Conservation (phyloP, 2,329 filamentous ascomycete genomes). For the Penicillium sp. region DNA sequence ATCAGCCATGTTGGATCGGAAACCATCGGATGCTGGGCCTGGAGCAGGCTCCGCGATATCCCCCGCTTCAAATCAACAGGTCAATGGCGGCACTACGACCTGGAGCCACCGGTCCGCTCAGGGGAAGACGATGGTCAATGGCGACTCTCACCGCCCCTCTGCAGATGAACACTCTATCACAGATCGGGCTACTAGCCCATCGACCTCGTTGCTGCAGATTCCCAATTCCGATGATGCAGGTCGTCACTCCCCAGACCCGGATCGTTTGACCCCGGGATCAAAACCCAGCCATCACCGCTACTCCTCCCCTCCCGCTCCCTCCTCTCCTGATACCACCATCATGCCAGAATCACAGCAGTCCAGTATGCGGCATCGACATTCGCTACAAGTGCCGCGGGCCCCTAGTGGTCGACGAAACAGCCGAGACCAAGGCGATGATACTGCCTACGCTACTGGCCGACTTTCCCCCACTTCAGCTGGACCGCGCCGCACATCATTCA, state of each 20-base stretch:
- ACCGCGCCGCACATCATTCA: conserved; percentile 80
- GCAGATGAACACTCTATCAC: conserved; percentile 40
- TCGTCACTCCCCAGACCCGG: conserved; percentile 40
- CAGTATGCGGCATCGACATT: conserved; percentile 80
- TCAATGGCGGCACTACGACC: conserved; percentile 33
- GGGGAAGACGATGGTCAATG: conserved; percentile 41
- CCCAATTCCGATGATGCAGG: conserved; percentile 42
- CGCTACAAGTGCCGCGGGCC: conserved; percentile 80
- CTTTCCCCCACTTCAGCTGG: conserved; percentile 75
- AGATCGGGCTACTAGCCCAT: conserved; percentile 38
- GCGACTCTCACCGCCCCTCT: conserved; percentile 39
- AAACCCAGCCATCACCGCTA: conserved; percentile 42
- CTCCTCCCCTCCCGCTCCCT: conserved; percentile 59
- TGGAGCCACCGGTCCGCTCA: conserved; percentile 33
- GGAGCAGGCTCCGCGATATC: conserved; percentile 35
- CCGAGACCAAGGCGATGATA: conserved; percentile 72
- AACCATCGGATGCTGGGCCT: conserved; percentile 38
- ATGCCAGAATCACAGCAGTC: conserved; percentile 62
- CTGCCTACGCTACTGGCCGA: conserved; percentile 72
- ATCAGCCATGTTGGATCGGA: conserved; percentile 39
- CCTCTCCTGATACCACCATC: conserved; percentile 57
- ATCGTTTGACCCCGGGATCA: conserved; percentile 37
- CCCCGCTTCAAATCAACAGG: conserved; percentile 34
- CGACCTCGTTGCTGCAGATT: conserved; percentile 42
- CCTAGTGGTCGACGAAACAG: conserved; percentile 65